These are phyloP conservation scores for Metschnikowia aberdeeniae DNA, from an alignment of 805 yeast species.

Conservation along the genomic window DNA sequence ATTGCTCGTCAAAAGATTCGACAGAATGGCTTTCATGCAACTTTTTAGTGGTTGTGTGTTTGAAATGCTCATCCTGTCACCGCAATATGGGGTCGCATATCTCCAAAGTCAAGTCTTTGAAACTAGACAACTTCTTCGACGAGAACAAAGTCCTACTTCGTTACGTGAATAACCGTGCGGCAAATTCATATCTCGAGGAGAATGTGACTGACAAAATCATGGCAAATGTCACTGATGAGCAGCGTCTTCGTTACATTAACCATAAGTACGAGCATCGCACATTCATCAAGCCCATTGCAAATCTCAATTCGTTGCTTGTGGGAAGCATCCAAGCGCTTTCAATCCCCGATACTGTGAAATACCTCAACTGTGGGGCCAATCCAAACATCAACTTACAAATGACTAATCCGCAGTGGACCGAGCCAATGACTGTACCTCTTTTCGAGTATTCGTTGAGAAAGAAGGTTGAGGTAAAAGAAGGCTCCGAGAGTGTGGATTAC, in stretches of 20 bases:
- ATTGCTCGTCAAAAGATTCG: slow-evolving; percentile 59
- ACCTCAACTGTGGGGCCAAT: slow-evolving; percentile 48
- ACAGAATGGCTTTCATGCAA: slow-evolving; percentile 90
- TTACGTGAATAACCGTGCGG: slow-evolving; percentile 47
- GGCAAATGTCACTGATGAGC: slow-evolving; percentile 36
- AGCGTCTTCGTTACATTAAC: slow-evolving; percentile 55
- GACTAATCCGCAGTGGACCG: slow-evolving; percentile 14
- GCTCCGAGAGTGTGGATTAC: slow-evolving; percentile 18
- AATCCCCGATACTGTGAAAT: slow-evolving; percentile 38
- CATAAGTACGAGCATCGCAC: slow-evolving; percentile 59
- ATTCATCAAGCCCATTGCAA: slow-evolving; percentile 30
- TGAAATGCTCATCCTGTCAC: slow-evolving; percentile 85
- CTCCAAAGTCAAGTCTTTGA: slow-evolving; percentile 72
- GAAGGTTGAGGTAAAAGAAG: slow-evolving; percentile 19
- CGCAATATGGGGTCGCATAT: slow-evolving; percentile 80
- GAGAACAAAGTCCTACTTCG: slow-evolving; percentile 57
- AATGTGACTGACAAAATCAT: slow-evolving; percentile 21
- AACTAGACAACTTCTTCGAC: slow-evolving; percentile 62
- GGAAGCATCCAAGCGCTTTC: slow-evolving; percentile 51
- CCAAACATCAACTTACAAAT: slow-evolving; percentile 38
- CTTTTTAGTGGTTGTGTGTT: slow-evolving; percentile 67
- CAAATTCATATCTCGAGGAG: slow-evolving; percentile 62
- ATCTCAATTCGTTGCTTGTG: slow-evolving; percentile 38
- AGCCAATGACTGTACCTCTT: slow-evolving; percentile 23
- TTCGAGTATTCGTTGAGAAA: slow-evolving; percentile 54